Evolutionary conservation across 805 yeast species (phyloP), one percentile per base, ranked within the genome.

Genomic region (Candida pseudoglaebosa): DNA sequence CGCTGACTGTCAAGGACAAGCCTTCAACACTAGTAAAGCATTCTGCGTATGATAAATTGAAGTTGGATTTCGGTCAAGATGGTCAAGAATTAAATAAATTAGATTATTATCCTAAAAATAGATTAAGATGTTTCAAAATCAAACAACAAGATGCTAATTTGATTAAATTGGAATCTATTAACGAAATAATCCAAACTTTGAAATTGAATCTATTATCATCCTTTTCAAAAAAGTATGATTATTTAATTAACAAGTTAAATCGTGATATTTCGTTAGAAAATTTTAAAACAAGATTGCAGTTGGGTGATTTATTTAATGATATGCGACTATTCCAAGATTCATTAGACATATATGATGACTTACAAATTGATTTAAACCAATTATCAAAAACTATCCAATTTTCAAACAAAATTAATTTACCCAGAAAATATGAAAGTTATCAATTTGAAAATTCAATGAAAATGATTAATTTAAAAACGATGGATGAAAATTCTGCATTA

Each of bases 291-390:
- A 71, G 72, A 42, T 77, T 79, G 38, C 70, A 72, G 5, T 54
- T 80, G 31, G 82, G 82, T 0, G 57, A 70, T 22, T 64, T 77
- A 3, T 70, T 77, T 40, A 74, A 73, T 39, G 73, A 73, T 33
- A 67, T 86, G 62, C 70, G 72, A 18, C 69, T 84, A 17, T 57
- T 67, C 18, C 83, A 81, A 19, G 90, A 84, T 37, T 71, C 91
- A 0, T 53, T 82, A 24, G 59, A 54, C 3, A 69, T 73, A 16
- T 82, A 78, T 45, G 72, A 74, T 22, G 65, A 62, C 20, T 48
- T 84, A 4, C 65, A 68, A 13, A 41, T 48, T 1, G 56, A 55
- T 13, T 34, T 60, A 35, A 44, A 47, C 21, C 8, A 38, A 10
- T 3, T 40, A 13, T 14, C 19, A 10, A 32, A 32, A 13, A 7